Evolutionary conservation across 1,284 basidiomycete species (phyloP).

Genomic region (Cutaneotrichosporon curvatum): DNA sequence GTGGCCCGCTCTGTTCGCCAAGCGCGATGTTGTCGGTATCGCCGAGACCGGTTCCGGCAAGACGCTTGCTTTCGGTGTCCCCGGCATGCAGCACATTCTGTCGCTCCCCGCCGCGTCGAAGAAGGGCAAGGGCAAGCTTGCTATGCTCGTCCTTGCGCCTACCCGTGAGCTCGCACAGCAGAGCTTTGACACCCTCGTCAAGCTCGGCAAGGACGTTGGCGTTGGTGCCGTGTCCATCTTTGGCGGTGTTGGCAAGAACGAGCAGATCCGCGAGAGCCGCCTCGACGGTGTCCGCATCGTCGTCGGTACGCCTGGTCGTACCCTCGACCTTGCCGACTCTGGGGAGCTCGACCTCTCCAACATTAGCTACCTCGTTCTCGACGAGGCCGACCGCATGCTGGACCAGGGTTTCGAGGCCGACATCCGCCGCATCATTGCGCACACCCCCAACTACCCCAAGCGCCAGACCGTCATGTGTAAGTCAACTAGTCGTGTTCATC

Average conservation of each 20-base stretch:
- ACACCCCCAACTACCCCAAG: constrained; percentile 56
- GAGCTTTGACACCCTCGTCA: constrained; percentile 76
- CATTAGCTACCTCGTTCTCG: constrained; percentile 85
- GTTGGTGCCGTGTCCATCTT: constrained; percentile 80
- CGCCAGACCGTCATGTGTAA: constrained; percentile 89
- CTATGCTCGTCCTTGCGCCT: constrained; percentile 81
- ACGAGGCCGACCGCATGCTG: constrained; percentile 97
- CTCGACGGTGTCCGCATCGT: constrained; percentile 64
- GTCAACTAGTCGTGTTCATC: constrained; percentile 33
- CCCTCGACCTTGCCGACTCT: constrained; percentile 81
- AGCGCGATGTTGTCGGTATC: constrained; percentile 87
- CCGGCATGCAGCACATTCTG: constrained; percentile 57
- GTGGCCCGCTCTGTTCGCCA: constrained; percentile 81
- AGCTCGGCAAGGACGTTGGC: constrained; percentile 67
- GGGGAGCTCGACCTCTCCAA: constrained; percentile 77
- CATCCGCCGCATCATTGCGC: constrained; percentile 82
- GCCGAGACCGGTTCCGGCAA: constrained; percentile 98
- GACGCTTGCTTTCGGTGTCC: constrained; percentile 92
- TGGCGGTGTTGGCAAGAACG: constrained; percentile 83
- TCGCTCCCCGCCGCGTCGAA: constrained; percentile 22
- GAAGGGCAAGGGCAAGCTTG: constrained; percentile 49
- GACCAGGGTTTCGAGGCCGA: constrained; percentile 99
- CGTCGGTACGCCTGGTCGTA: constrained; percentile 89
- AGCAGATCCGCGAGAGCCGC: constrained; percentile 61
- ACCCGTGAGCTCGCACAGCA: constrained; percentile 93